A percentile compares a stretch with the other conserved stretches of the same genome.
Evolutionary conservation across 1,139 yeast species (phyloP).

Genomic region (Suhomyces anneliseae): DNA sequence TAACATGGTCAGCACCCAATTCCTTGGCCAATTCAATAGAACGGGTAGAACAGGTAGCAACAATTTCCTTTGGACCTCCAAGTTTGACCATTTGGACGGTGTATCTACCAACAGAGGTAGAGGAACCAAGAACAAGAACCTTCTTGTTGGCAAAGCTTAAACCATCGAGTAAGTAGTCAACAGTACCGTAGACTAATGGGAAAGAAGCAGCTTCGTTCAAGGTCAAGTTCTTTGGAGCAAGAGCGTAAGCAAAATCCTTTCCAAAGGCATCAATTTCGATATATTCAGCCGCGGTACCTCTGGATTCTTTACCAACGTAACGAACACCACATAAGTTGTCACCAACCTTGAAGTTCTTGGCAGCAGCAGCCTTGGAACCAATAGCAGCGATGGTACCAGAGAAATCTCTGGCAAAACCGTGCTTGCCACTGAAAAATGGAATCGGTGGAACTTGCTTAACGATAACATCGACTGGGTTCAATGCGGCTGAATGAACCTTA

Average conservation of each 20-base stretch:
- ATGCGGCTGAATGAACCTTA: constrained; percentile 56
- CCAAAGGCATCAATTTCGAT: constrained; percentile 45
- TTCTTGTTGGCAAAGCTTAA: constrained; percentile 27
- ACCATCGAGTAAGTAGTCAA: constrained; percentile 42
- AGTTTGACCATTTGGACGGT: constrained; percentile 57
- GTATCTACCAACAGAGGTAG: constrained; percentile 69
- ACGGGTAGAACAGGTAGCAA: constrained; percentile 38
- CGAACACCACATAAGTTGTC: constrained; percentile 66
- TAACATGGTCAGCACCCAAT: constrained; percentile 52
- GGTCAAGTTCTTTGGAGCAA: constrained; percentile 49
- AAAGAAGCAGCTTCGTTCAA: constrained; percentile 59
- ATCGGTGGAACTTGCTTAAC: constrained; percentile 35
- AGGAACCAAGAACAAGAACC: constrained; percentile 69
- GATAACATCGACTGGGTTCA: constrained; percentile 70
- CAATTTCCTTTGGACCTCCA: constrained; percentile 46
- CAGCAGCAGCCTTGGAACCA: constrained; percentile 43
- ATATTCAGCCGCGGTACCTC: constrained; percentile 52
- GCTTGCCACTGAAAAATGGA: constrained; percentile 28
- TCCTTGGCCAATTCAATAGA: constrained; percentile 41
- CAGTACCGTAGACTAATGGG: constrained; percentile 60
- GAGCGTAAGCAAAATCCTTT: constrained; percentile 35
- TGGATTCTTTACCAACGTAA: constrained; percentile 31
- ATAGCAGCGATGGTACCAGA: constrained; percentile 63
- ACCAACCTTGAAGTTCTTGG: constrained; percentile 47
- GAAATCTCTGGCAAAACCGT: constrained; percentile 70